Base-by-base conservation (phyloP, 768 basidiomycete species). In the Mrakia gelida region DNA sequence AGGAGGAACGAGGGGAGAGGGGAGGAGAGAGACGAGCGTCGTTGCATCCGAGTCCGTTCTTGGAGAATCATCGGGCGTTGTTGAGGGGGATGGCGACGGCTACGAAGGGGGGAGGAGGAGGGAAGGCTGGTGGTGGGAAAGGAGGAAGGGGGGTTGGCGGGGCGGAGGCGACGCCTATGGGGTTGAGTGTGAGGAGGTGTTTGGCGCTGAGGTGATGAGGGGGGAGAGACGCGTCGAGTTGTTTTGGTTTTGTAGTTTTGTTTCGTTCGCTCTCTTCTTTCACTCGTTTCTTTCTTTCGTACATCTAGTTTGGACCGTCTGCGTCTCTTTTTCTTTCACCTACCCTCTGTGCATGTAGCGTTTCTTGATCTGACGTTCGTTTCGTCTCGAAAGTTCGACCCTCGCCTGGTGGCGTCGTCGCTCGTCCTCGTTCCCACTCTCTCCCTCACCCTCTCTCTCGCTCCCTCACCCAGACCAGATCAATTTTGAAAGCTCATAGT, bases 1-100 rank as follows among this genome's bases (percentile, higher is more conserved):
- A 23, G 10, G 32, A 32, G 34, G 59, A 62, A 45, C 45, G 34
- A 38, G 23, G 41, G 6, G 67, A 70, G 38, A 26, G 34, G 16
- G 34, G 34, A 38, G 23, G 41, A 6, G 67, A 70, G 18, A 38
- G 41, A 8, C 41, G 38, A 26, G 34, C 34, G 16, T 28, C 28
- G 63, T 70, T 70, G 67, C 67, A 70, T 43, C 67, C 67, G 11
- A 70, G 67, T 70, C 67, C 67, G 67, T 70, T 70, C 67, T 43
- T 70, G 67, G 67, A 38, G 34, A 43, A 70, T 21, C 67, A 70
- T 41, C 32, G 34, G 41, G 67, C 67, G 38, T 13, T 70, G 38
- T n/a, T 70, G 67, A 70, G 23, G 26, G 67, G 38, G 21, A 70
- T 70, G 67, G 49, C 49, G 49, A 52, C 49, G 49, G 15, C 49